Conservation (phyloP, 139 green algal genomes). For the Volvox africanus region DNA sequence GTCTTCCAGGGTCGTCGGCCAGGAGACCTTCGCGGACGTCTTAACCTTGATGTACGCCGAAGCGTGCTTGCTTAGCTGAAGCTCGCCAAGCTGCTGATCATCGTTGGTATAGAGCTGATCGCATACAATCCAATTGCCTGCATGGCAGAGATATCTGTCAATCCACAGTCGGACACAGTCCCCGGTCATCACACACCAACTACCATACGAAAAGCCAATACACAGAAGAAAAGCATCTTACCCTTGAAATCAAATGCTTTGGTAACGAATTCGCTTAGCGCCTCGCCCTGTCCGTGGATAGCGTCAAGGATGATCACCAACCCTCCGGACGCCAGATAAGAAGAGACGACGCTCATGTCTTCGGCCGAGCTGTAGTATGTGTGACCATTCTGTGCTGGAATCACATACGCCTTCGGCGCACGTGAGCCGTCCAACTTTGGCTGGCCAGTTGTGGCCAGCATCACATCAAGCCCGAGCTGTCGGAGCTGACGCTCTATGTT, state of each 20-base stretch:
- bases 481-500: neutral
- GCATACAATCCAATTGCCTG: slow-evolving; percentile 5
- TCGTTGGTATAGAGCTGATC: neutral
- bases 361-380: neutral
- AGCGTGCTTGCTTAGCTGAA: neutral
- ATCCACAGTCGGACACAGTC: neutral
- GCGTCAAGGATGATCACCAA: slow-evolving; percentile 9
- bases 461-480: slow-evolving; percentile 1
- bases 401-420: neutral
- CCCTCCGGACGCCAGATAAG: neutral
- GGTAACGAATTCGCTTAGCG: neutral
- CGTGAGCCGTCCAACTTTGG: neutral
- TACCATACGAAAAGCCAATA: too few relatives aligned
- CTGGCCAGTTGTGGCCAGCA: neutral
- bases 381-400: neutral
- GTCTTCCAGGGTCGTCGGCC: neutral
- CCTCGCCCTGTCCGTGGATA: neutral
- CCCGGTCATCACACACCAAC: too few relatives aligned
- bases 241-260: slow-evolving; percentile 10
- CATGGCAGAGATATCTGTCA: neutral
- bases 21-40: neutral
- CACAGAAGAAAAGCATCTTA: neutral
- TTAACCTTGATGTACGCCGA: slow-evolving; percentile 2
- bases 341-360: neutral
- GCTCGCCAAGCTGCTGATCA: neutral